Conservation (phyloP, 1,284 basidiomycete species). For the Apiotrichum montevideense region DNA sequence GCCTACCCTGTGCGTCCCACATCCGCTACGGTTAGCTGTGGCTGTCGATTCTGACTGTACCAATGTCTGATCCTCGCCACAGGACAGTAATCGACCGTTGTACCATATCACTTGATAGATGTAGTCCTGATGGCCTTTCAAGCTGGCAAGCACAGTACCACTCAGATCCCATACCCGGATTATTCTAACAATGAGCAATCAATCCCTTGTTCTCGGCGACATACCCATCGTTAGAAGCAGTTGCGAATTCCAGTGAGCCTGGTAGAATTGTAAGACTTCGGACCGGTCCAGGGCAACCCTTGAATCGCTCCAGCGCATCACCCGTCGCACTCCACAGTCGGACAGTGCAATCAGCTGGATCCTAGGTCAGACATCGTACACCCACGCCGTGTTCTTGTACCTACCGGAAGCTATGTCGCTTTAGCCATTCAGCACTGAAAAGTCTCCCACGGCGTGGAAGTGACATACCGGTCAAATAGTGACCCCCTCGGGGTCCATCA, state of each 20-base stretch:
- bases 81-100: slow-evolving; percentile 18
- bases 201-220: not conserved
- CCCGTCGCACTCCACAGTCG: slow-evolving; percentile 27
- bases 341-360: slow-evolving; percentile 26
- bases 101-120: slow-evolving; percentile 22
- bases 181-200: slow-evolving; percentile 10
- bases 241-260: slow-evolving; percentile 17
- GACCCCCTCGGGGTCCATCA: slow-evolving; percentile 17
- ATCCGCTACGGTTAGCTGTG: slow-evolving; percentile 11
- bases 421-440: too few species aligned
- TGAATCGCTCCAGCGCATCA: slow-evolving; percentile 19
- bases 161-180: slow-evolving; percentile 23
- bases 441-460: too few species aligned
- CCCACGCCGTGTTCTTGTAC: too few species aligned
- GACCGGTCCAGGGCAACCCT: slow-evolving; percentile 30
- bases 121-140: slow-evolving; percentile 30
- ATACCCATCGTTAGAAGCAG: not conserved
- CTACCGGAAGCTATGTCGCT: not conserved
- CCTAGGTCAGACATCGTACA: too few species aligned
- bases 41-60: slow-evolving; percentile 11
- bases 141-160: slow-evolving; percentile 12
- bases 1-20: slow-evolving; percentile 13
- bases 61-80: slow-evolving; percentile 36
- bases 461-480: slow-evolving; percentile 24
- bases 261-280: slow-evolving; percentile 24